Evolutionary conservation across 2,329 filamentous ascomycete genomes (phyloP), one percentile per base, ranked within the genome.

Genomic region (Colletotrichum lentis): DNA sequence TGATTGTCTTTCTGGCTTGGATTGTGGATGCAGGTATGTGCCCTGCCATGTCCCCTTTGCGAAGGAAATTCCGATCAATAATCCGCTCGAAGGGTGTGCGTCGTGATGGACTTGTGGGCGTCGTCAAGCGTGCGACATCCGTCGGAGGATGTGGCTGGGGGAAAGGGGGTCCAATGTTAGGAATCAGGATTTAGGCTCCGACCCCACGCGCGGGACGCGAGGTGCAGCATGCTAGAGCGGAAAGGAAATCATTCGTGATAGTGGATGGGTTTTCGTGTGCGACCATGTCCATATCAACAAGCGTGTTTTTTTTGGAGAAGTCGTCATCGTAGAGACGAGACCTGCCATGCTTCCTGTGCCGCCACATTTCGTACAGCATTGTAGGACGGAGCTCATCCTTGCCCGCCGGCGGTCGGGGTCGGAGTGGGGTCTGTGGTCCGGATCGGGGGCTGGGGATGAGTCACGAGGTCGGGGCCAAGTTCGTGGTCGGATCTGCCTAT

Each of bases 171-270:
- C 35, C 41, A 20, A 43, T 52, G 44, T 50, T 60, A 69, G 62
- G 68, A 70, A 60, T 66, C 52, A 68, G 66, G 68, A 64, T 65
- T 56, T 65, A 69, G 65, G 65, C 65, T 59, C 47, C 65, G 54
- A 60, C 65, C 61, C 37, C 61, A 59, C 20, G 47, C 24, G 50
- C 35, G 58, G 31, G 62, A 56, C 63, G 43, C 50, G 22, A 6
- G 43, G 49, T 54, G 63, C 43, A 22, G 43, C 53, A 20, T 53
- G 18, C 11, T 37, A 22, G 12, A 53, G 31, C 31, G 50, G 50
- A 43, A 50, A 20, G 50, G 50, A 43, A 50, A 20, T 44, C 47
- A n/a, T 35, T 39, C 35, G 31, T 31, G 20, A 47, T 14, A 27
- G 22, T 46, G 41, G 57, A 31, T 55, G 39, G 31, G 22, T 20